Evolutionary conservation across 495 filamentous ascomycete species (phyloP).

Genomic region (Geopyxis carbonaria): DNA sequence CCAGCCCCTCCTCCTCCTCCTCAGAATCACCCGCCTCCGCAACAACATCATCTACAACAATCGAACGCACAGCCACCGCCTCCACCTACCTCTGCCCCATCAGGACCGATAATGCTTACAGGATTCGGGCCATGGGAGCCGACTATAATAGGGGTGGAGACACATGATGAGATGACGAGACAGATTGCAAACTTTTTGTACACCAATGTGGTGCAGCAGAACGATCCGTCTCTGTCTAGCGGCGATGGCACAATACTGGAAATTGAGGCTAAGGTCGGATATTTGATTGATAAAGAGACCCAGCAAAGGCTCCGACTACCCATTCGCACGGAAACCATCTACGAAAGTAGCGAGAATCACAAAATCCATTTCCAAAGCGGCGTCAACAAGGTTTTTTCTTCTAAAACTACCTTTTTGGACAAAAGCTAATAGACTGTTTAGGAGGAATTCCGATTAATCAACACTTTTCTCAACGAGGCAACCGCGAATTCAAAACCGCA

Average conservation of each 20-base stretch:
- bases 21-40: constrained; percentile 12
- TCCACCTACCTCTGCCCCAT: background rate
- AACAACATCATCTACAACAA: constrained; percentile 10
- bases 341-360: constrained; percentile 36
- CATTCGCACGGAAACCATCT: constrained; percentile 46
- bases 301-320: constrained; percentile 48
- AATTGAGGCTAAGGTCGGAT: constrained; percentile 82
- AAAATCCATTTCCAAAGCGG: constrained; percentile 52
- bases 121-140: constrained; percentile 54
- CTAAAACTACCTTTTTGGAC: constrained; percentile 4
- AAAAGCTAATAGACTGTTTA: constrained; percentile 34
- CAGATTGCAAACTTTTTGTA: constrained; percentile 60
- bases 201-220: constrained; percentile 42
- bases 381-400: constrained; percentile 55
- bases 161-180: constrained; percentile 49
- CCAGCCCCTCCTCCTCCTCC: constrained; percentile 8
- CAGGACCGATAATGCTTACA: constrained; percentile 9
- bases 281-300: constrained; percentile 51
- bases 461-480: constrained; percentile 59
- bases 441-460: constrained; percentile 63
- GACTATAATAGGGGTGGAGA: constrained; percentile 47
- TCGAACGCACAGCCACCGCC: constrained; percentile 3
- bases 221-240: constrained; percentile 33
- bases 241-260: constrained; percentile 55
- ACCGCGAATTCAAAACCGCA: constrained; percentile 38